Evolutionary conservation across 2,329 filamentous ascomycete species (phyloP), one percentile per base, ranked within the genome.

Genomic region (Aspergillus awamori): DNA sequence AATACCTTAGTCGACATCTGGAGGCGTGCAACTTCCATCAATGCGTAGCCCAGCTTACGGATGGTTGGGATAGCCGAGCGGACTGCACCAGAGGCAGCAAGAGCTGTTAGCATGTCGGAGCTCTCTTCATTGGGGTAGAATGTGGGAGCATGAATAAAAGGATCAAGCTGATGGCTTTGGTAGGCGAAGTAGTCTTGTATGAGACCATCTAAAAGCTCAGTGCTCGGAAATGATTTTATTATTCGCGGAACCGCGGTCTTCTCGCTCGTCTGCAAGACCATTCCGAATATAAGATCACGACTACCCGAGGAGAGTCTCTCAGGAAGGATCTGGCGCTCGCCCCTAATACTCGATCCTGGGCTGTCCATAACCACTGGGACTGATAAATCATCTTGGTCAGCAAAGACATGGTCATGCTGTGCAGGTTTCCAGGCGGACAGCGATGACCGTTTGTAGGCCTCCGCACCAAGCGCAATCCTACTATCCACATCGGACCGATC

Each of bases 231-330:
- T 0, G 76, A 79, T 4, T 76, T 72, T 15, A 78, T 74, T 81
- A 83, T 17, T 83, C 85, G 20, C 86, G 84, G 53, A 79, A 82
- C 61, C 70, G 82, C 74, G 74, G 82, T 76, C 74, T 83, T 67
- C 76, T 76, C 64, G 66, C 84, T 88, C 4, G 83, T 86, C 53
- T 82, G 81, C 38, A 91, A 76, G 1, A 91, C 84, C 60, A 90
- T 81, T 10, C 84, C 87, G 58, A 92, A 77, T 1, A 90, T 82
- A 51, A 82, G 83, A 71, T 92, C 89, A 3, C 87, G 82, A 20
- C 78, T 81, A 8, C 66, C 67, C 2, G 67, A 56, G 2, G 69
- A 67, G 3, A 74, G 53, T 1, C 65, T 62, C 24, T 73, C 71
- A 1, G 64, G 67, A 1, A 72, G 60, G 7, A 67, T 64, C 41